Evolutionary conservation across 306 rosid species (phyloP).

Genomic region (Herpetospermum pedunculosum): DNA sequence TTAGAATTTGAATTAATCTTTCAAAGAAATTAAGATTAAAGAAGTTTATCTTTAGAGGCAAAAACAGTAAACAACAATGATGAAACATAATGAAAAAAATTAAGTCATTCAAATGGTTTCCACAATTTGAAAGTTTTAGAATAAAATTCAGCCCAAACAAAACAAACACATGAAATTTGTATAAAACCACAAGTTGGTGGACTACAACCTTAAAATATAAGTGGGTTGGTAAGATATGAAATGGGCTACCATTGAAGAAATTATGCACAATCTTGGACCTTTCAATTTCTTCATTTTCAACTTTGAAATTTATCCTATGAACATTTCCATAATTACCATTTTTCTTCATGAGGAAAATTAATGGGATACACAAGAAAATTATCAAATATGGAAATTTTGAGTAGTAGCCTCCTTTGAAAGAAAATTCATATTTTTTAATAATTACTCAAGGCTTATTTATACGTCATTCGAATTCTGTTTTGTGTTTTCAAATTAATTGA

Average conservation of each 20-base stretch:
- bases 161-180: neutral
- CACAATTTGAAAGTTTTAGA: neutral
- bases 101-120: neutral
- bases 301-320: neutral
- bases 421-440: no score
- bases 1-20: neutral
- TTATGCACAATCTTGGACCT: neutral
- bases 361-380: neutral
- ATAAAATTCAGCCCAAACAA: neutral
- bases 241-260: neutral
- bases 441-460: no score
- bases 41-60: neutral
- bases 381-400: neutral
- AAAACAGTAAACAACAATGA: neutral
- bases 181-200: neutral
- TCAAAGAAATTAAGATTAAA: neutral
- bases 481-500: no score
- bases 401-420: neutral
- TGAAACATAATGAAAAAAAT: neutral
- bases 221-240: slow-evolving; percentile 6
- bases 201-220: neutral
- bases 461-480: no score
- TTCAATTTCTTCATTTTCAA: neutral
- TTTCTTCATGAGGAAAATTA: neutral
- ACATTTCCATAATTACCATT: neutral